These are phyloP conservation scores for Eustoma russellianum DNA, from an alignment of 257 asterid species.

Conservation along the genomic window DNA sequence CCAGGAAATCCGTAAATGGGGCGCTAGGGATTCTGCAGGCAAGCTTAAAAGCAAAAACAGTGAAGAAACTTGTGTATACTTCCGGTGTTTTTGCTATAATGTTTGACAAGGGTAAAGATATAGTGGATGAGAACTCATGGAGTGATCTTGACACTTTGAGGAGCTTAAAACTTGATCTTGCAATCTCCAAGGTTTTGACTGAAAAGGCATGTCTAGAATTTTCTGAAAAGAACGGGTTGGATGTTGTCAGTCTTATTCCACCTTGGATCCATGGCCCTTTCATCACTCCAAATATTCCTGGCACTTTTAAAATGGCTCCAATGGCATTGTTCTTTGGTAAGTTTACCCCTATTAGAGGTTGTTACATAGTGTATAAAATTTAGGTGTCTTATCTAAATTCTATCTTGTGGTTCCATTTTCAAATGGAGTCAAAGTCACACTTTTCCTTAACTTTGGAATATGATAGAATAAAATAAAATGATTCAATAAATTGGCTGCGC, in stretches of 20 bases:
- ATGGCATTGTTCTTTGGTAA: conserved; percentile 35
- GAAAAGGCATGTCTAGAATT: conserved; percentile 25
- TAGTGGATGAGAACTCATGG: conserved; percentile 33
- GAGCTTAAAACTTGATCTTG: conserved; percentile 1
- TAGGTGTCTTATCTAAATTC: too few relatives aligned
- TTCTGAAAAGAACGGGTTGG: conserved; percentile 17
- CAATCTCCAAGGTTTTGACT: conserved; percentile 16
- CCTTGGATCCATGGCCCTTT: conserved; percentile 9
- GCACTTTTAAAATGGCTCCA: too few relatives aligned
- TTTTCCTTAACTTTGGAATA: too few relatives aligned
- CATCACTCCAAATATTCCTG: conserved; percentile 5
- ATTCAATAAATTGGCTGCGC: too few relatives aligned
- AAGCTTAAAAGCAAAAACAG: conserved; percentile 39
- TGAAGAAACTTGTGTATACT: conserved; percentile 40
- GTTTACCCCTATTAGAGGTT: neutral
- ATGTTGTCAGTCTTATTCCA: conserved; percentile 7
- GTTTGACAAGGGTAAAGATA: neutral
- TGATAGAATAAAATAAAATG: too few relatives aligned
- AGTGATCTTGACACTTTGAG: conserved; percentile 26
- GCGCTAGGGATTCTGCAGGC: conserved; percentile 31
- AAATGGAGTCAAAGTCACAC: too few relatives aligned
- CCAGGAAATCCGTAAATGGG: conserved; percentile 20
- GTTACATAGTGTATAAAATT: too few relatives aligned
- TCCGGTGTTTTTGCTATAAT: conserved; percentile 19
- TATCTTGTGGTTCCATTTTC: too few relatives aligned